Evolutionary conservation across 768 basidiomycete genomes (phyloP).

Genomic region (Lentinula detonsa): DNA sequence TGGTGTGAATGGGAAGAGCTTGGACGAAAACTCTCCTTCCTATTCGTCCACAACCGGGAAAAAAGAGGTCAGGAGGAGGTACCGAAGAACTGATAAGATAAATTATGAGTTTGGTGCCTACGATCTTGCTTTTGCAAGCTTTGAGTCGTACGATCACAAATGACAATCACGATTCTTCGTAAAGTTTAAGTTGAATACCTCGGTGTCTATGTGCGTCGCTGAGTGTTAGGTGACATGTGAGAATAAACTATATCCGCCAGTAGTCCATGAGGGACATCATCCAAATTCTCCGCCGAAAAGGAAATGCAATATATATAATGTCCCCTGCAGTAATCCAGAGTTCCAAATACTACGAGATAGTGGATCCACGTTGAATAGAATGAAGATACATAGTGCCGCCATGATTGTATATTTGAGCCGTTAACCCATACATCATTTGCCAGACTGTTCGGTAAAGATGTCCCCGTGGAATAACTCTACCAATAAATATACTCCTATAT

Average conservation of each 20-base stretch:
- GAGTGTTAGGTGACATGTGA: neutral
- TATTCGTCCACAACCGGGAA: neutral
- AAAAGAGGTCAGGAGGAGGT: conserved; percentile 24
- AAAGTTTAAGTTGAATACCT: neutral
- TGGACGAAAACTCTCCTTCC: conserved; percentile 4
- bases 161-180: neutral
- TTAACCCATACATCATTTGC: neutral
- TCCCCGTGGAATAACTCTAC: neutral
- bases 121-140: conserved; percentile 85
- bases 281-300: conserved; percentile 3
- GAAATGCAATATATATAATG: neutral
- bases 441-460: neutral
- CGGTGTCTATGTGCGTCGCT: neutral
- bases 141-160: conserved; percentile 43
- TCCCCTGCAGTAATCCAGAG: neutral
- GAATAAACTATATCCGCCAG: neutral
- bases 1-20: conserved; percentile 7
- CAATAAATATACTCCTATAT: neutral
- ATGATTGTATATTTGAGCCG: neutral
- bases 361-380: neutral
- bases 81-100: conserved; percentile 91
- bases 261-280: neutral
- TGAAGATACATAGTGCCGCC: neutral
- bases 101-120: conserved; percentile 97
- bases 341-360: neutral